Conservation (phyloP, 2,329 filamentous ascomycete species). For the Ophiostoma piceae region DNA sequence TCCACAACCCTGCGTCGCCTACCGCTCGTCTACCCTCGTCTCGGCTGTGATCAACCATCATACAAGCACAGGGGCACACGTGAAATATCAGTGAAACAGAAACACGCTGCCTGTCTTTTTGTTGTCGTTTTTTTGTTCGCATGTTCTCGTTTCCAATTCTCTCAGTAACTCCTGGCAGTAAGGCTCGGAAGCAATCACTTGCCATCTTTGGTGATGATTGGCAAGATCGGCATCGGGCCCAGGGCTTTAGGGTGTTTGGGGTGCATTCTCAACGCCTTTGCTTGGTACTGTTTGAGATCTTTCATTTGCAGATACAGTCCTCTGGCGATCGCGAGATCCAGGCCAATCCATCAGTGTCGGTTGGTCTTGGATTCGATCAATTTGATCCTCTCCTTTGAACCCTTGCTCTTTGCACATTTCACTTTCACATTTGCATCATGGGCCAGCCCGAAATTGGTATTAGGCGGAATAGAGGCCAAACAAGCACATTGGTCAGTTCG, state of each 20-base stretch:
- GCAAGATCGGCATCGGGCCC: constrained; percentile 1
- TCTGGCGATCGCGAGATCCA: constrained; percentile 4
- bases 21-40: background rate
- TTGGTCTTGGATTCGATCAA: background rate
- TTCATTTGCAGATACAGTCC: background rate
- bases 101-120: background rate
- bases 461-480: background rate
- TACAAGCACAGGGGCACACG: constrained; percentile 8
- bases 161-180: background rate
- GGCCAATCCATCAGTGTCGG: background rate
- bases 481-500: background rate
- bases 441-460: background rate
- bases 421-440: background rate
- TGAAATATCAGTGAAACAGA: constrained; percentile 2
- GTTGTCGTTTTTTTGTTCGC: background rate
- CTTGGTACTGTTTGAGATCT: background rate
- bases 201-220: background rate
- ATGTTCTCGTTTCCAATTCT: no score
- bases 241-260: background rate
- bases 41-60: background rate
- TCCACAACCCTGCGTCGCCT: background rate
- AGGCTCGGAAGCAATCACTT: background rate
- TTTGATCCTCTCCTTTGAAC: background rate
- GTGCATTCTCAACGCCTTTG: background rate
- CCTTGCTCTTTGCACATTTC: background rate